Evolutionary conservation across 495 filamentous ascomycete genomes (phyloP).

Genomic region (Hypoxylon lenormandii): DNA sequence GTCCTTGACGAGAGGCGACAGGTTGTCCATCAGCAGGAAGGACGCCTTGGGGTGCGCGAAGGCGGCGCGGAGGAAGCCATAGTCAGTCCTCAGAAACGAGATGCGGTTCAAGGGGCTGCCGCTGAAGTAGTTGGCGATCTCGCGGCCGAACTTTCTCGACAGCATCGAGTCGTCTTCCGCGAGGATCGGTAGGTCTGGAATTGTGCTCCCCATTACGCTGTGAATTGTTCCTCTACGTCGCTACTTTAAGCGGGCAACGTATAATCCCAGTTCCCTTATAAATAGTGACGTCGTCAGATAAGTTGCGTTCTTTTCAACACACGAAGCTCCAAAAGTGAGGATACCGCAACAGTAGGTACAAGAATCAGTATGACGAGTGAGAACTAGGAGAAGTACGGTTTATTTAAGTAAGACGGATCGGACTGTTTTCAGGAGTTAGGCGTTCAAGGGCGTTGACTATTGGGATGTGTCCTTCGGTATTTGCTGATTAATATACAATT

Average conservation of each 20-base stretch:
- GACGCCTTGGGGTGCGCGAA: slow-evolving; percentile 74
- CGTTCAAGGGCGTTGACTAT: not conserved
- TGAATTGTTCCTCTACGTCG: not conserved
- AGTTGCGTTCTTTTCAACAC: slow-evolving; percentile 5
- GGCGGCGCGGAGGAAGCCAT: slow-evolving; percentile 80
- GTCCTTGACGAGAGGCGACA: slow-evolving; percentile 77
- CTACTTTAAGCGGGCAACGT: not conserved
- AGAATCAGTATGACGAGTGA: not conserved
- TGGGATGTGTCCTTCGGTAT: not conserved
- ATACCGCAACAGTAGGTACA: not conserved
- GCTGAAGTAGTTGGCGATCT: slow-evolving; percentile 95
- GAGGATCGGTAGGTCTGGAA: slow-evolving; percentile 61
- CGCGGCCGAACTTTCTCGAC: slow-evolving; percentile 85
- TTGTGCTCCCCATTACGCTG: slow-evolving; percentile 44
- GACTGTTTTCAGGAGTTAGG: not conserved
- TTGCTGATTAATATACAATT: slow-evolving; percentile 22
- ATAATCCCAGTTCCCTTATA: slow-evolving; percentile 3
- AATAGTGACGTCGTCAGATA: not conserved
- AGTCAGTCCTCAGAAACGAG: slow-evolving; percentile 85
- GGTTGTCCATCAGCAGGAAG: slow-evolving; percentile 82
- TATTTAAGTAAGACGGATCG: not conserved
- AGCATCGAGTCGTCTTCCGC: slow-evolving; percentile 82
- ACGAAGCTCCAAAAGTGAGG: not conserved
- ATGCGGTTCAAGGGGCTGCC: slow-evolving; percentile 74
- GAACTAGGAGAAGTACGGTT: not conserved